Conservation (phyloP, 441 rosid genomes). For the Metrosideros polymorpha region DNA sequence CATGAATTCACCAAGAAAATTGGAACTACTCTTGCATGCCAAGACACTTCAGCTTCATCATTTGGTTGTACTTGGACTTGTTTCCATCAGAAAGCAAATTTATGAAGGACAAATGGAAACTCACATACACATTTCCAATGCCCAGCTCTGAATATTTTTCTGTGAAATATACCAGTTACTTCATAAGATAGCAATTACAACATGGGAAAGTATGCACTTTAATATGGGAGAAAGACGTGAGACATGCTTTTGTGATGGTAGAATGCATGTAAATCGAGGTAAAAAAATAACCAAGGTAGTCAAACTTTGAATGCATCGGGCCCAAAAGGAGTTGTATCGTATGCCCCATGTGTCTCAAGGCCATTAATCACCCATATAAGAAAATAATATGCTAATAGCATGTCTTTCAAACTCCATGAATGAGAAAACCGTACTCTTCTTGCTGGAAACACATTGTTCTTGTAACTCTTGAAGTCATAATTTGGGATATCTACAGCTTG, state of each 20-base stretch:
- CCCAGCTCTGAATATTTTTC: background rate
- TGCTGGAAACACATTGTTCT: slow-evolving; percentile 60
- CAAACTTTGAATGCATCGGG: background rate
- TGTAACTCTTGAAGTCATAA: slow-evolving; percentile 92
- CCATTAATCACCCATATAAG: background rate
- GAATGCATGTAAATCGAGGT: background rate
- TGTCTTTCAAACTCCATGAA: background rate
- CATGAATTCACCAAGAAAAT: background rate
- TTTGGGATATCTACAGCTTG: slow-evolving; percentile 91
- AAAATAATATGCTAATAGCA: background rate
- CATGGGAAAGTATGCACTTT: background rate
- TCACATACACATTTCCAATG: background rate
- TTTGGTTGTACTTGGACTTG: background rate
- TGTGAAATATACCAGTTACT: background rate
- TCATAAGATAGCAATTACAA: background rate
- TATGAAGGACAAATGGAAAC: background rate
- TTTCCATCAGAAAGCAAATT: background rate
- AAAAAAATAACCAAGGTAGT: background rate
- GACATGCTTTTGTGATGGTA: background rate
- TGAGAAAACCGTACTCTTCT: slow-evolving; percentile 54
- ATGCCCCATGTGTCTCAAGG: background rate
- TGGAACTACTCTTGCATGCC: background rate
- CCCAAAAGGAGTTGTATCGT: background rate
- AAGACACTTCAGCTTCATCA: background rate
- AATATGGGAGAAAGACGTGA: background rate